Percentiles rank a stretch among this genome's conserved stretches.
Conservation (phyloP, 345 rosid species). For the Corchorus capsularis region DNA sequence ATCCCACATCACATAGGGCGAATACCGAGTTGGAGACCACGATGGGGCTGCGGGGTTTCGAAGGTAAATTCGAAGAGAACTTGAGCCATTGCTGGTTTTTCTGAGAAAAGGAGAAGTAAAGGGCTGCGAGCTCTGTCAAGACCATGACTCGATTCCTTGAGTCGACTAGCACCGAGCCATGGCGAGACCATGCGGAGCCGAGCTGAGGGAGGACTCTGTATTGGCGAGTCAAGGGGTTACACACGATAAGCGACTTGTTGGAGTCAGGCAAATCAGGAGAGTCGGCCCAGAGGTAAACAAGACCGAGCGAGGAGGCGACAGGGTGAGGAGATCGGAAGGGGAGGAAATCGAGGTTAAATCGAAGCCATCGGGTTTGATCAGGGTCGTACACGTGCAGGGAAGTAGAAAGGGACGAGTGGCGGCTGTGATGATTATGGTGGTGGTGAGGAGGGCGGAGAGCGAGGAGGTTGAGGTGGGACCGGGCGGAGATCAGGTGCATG, state of each 20-base stretch:
- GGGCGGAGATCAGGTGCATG: constrained; percentile 46
- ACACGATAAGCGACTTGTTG: constrained; percentile 65
- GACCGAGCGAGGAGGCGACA: constrained; percentile 69
- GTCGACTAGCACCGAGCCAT: constrained; percentile 80
- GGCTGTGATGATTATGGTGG: constrained; percentile 28
- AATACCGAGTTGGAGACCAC: constrained; percentile 60
- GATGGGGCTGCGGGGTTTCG: constrained; percentile 85
- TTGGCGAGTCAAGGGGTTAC: constrained; percentile 77
- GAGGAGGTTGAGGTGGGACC: constrained; percentile 62
- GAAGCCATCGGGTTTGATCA: constrained; percentile 56
- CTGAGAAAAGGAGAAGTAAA: constrained; percentile 51
- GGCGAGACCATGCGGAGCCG: constrained; percentile 93
- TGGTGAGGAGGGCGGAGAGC: constrained; percentile 75
- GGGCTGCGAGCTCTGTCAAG: constrained; percentile 71
- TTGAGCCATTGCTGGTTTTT: constrained; percentile 57
- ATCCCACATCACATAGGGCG: constrained; percentile 82
- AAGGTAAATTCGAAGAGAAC: constrained; percentile 77
- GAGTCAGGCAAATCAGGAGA: constrained; percentile 48
- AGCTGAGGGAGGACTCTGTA: constrained; percentile 72
- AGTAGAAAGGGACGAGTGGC: constrained; percentile 24
- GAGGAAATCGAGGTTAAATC: constrained; percentile 66
- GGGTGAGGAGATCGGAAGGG: constrained; percentile 75
- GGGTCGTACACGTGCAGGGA: constrained; percentile 73
- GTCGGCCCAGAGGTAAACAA: constrained; percentile 74
- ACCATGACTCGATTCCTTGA: constrained; percentile 74